phyloP scores from a whole-genome alignment of 768 basidiomycete species.

The Chlorophyllum brunneum region DNA sequence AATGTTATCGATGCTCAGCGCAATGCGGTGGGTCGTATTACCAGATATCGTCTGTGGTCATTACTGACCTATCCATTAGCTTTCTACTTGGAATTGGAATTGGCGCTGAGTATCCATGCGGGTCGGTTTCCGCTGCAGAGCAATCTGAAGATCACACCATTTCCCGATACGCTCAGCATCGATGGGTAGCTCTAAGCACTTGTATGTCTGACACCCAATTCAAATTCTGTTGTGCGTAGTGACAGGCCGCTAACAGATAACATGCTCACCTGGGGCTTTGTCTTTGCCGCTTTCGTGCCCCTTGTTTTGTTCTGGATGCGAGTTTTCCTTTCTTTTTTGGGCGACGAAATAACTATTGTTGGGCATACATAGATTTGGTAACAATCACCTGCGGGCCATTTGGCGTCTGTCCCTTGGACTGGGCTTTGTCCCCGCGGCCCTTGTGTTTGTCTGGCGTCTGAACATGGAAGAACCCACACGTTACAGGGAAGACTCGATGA shows the following conservation, averaged over 20 bases:
- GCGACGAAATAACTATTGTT: too few species aligned
- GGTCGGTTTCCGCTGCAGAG: constrained; percentile 85
- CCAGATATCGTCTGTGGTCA: background rate
- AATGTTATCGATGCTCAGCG: constrained; percentile 72
- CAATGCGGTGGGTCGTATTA: constrained; percentile 54
- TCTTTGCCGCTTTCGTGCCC: constrained; percentile 75
- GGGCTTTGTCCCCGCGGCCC: constrained; percentile 74
- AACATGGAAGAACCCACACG: constrained; percentile 77
- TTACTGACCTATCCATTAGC: constrained; percentile 29
- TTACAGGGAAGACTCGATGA: constrained; percentile 80
- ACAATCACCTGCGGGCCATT: constrained; percentile 76
- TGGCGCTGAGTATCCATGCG: constrained; percentile 88
- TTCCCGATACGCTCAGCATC: constrained; percentile 74
- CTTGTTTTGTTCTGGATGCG: constrained; percentile 89
- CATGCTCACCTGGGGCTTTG: constrained; percentile 87
- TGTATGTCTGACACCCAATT: background rate
- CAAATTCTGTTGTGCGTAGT: background rate
- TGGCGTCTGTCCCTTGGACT: constrained; percentile 88
- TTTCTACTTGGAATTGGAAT: constrained; percentile 89
- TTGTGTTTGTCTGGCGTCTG: constrained; percentile 85
- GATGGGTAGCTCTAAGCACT: constrained; percentile 68
- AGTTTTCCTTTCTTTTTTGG: constrained; percentile 26
- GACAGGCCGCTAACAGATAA: too few species aligned
- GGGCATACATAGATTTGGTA: constrained; percentile 53
- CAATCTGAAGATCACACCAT: constrained; percentile 84